phyloP scores from a whole-genome alignment of 2,329 filamentous ascomycete species.

The Alternaria ethzedia region DNA sequence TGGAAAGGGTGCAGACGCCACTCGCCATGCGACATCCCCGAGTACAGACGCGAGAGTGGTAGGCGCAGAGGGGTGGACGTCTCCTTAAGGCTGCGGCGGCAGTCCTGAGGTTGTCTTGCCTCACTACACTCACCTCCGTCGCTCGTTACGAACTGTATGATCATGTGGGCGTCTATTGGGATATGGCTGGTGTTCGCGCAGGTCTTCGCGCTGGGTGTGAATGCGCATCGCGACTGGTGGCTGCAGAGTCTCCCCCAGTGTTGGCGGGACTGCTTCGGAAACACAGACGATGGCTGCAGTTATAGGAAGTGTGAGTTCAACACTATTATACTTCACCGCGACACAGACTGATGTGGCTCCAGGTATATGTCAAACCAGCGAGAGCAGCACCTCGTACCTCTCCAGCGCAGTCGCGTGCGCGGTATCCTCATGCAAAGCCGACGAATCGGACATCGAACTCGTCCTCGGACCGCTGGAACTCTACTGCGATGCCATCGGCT shows the following conservation, averaged over 20 bases:
- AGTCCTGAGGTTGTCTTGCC: not conserved
- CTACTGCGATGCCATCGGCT: conserved; percentile 23
- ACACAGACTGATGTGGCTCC: conserved; percentile 3
- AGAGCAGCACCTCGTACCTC: conserved; percentile 25
- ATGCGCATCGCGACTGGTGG: conserved; percentile 23
- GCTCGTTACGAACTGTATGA: not conserved
- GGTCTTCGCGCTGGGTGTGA: not conserved
- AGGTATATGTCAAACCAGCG: conserved; percentile 36
- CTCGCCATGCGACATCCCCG: not conserved
- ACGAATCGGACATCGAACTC: conserved; percentile 19
- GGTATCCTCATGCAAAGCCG: conserved; percentile 20
- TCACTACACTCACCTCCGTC: not conserved
- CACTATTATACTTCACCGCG: not conserved
- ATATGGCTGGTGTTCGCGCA: conserved; percentile 6
- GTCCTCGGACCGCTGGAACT: conserved; percentile 26
- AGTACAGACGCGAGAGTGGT: not conserved
- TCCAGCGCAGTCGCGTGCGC: conserved; percentile 26
- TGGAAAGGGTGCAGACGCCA: conserved; percentile 1
- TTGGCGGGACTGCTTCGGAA: conserved; percentile 27
- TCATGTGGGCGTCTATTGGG: conserved; percentile 5
- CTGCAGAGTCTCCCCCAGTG: conserved; percentile 25
- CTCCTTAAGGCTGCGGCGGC: not conserved
- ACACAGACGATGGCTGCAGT: conserved; percentile 23
- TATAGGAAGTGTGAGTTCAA: conserved; percentile 25
- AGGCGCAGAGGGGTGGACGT: not conserved